phyloP scores from a whole-genome alignment of 352 stramenopile species.

The Pythium inflatum region DNA sequence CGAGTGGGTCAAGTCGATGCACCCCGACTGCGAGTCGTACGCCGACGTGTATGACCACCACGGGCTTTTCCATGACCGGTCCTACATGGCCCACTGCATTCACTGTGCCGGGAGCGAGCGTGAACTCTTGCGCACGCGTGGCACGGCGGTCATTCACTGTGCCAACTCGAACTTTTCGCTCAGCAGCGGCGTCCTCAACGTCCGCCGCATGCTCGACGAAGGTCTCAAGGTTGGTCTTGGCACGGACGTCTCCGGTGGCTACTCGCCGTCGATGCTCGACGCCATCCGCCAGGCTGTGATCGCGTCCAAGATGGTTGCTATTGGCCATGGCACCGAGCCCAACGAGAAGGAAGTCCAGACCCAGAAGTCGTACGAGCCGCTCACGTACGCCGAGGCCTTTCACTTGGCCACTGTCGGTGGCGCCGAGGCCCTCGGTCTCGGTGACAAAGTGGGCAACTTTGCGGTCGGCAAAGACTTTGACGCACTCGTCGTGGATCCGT shows the following conservation, averaged over 20 bases:
- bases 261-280: slow-evolving; percentile 89
- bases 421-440: slow-evolving; percentile 69
- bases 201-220: slow-evolving; percentile 56
- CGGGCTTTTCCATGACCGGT: slow-evolving; percentile 66
- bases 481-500: slow-evolving; percentile 79
- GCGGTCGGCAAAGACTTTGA: slow-evolving; percentile 83
- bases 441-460: slow-evolving; percentile 80
- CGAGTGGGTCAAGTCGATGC: slow-evolving; percentile 67
- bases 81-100: slow-evolving; percentile 89
- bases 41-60: too few relatives aligned
- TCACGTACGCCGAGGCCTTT: slow-evolving; percentile 86
- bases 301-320: slow-evolving; percentile 64
- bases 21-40: slow-evolving; percentile 84
- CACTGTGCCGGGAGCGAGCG: slow-evolving; percentile 75
- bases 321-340: slow-evolving; percentile 22
- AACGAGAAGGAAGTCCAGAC: too few relatives aligned
- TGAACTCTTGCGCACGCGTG: slow-evolving; percentile 46
- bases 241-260: slow-evolving; percentile 92
- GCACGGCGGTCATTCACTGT: slow-evolving; percentile 86
- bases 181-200: slow-evolving; percentile 65
- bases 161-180: slow-evolving; percentile 93
- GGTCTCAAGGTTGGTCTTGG: slow-evolving; percentile 70
- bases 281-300: slow-evolving; percentile 83
- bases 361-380: background rate
- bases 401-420: slow-evolving; percentile 88